Evolutionary conservation across 495 filamentous ascomycete species (phyloP).

Genomic region (Sordaria brevicollis): DNA sequence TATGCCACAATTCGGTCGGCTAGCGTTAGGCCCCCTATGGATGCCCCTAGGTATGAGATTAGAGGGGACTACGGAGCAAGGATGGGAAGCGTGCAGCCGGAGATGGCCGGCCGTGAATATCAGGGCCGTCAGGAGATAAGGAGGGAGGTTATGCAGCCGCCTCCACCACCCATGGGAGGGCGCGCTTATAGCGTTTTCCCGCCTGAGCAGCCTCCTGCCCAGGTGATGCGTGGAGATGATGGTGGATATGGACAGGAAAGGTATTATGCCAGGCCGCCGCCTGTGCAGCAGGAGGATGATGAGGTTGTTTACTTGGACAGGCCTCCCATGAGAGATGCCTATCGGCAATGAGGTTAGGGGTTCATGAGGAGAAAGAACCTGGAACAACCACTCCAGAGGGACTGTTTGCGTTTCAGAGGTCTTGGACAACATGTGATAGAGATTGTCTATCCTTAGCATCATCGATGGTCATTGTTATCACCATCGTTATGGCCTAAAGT

Average conservation of each 20-base stretch:
- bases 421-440: background rate
- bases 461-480: background rate
- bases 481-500: too few species aligned
- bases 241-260: constrained; percentile 24
- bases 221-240: constrained; percentile 25
- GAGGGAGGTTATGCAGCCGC: constrained; percentile 25
- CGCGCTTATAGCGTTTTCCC: constrained; percentile 37
- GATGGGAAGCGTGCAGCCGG: constrained; percentile 30
- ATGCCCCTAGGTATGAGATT: constrained; percentile 11
- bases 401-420: background rate
- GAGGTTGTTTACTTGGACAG: constrained; percentile 39
- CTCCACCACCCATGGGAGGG: constrained; percentile 9
- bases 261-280: constrained; percentile 14
- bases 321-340: constrained; percentile 24
- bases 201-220: constrained; percentile 5
- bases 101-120: constrained; percentile 32
- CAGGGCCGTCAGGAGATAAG: constrained; percentile 24
- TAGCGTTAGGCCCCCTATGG: constrained; percentile 16
- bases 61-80: constrained; percentile 13
- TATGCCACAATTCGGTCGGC: constrained; percentile 17
- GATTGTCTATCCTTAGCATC: background rate
- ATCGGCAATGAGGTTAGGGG: constrained; percentile 7
- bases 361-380: background rate
- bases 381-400: background rate
- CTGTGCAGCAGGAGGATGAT: constrained; percentile 20